Evolutionary conservation across 345 rosid species (phyloP), one percentile per base, ranked within the genome.

Genomic region (Eucalyptus pauciflora): DNA sequence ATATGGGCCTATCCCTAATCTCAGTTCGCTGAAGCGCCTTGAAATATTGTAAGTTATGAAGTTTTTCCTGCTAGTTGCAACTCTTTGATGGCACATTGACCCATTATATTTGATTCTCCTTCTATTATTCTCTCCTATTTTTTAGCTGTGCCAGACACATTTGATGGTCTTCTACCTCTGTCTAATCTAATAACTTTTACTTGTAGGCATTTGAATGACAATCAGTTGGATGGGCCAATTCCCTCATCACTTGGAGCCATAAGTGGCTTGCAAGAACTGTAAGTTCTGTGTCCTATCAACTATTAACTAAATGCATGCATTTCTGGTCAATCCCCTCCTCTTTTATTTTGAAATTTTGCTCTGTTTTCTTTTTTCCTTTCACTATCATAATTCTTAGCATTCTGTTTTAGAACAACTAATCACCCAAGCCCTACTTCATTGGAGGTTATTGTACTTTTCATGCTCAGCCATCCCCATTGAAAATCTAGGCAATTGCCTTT

Each of bases 151-250:
- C 43, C 45, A 33, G 81, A 18, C 81, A 33, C 81, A 69, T 69
- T 20, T 76, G 48, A 37, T 41, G 48, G 83, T 41, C 29, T 76
- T 76, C 43, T 37, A 76, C 83, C 83, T 76, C 4, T 76, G 15
- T 76, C 83, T 76, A 37, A 37, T 76, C 48, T 37, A 37, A 41
- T 76, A 76, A 76, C 2, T 89, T 92, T 89, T 85, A 67, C 64
- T 46, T 86, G 86, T 83, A 98, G 99, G 94, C 98, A 95, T 92
- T 92, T 98, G 93, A 96, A 98, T 91, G 93, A 95, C 92, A 98
- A 97, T 86, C 93, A 89, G 45, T 92, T 95, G 89, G 90, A 86
- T 88, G 99, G 99, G 91, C 86, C 11, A 88, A 94, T 97, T 89
- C 96, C 97, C 69, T 11, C 94, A 24, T 94, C 95, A 49, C 91